phyloP scores from a whole-genome alignment of 176 grass and related monocot genomes.

The Ananas comosus region DNA sequence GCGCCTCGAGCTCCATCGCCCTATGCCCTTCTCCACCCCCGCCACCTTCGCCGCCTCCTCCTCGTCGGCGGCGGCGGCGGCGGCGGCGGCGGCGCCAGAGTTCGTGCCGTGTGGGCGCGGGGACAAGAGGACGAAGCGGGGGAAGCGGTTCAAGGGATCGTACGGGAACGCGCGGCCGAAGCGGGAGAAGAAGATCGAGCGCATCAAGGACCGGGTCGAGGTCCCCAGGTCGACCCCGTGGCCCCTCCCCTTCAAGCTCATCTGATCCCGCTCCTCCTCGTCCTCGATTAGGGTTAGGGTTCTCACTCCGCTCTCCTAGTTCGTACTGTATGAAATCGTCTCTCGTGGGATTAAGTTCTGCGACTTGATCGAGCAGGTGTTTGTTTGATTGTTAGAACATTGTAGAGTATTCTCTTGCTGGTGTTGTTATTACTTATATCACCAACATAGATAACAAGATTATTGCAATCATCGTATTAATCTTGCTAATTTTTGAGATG shows the following conservation, averaged over 20 bases:
- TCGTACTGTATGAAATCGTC: no score
- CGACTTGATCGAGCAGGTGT: no score
- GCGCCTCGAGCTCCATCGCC: slow-evolving; percentile 21
- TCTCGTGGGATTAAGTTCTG: no score
- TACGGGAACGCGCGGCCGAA: slow-evolving; percentile 78
- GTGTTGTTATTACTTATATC: background rate
- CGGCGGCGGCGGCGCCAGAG: slow-evolving; percentile 26
- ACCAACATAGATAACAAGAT: no score
- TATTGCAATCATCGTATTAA: no score
- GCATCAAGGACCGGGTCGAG: slow-evolving; percentile 98
- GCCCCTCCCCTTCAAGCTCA: slow-evolving; percentile 96
- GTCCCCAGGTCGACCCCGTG: slow-evolving; percentile 90
- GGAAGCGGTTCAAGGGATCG: slow-evolving; percentile 99
- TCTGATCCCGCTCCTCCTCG: slow-evolving; percentile 28
- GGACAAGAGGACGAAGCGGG: slow-evolving; percentile 91
- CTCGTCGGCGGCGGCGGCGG: background rate
- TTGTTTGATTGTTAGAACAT: no score
- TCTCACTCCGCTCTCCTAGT: slow-evolving; percentile 8
- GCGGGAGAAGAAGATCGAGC: slow-evolving; percentile 77
- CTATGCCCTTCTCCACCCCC: slow-evolving; percentile 12
- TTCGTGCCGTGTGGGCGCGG: slow-evolving; percentile 78
- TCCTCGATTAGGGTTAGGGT: slow-evolving; percentile 32
- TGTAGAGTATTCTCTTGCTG: background rate
- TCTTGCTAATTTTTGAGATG: no score
- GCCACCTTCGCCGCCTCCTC: background rate